These are phyloP conservation scores for Catharanthus roseus DNA, from an alignment of 257 asterid genomes.

Conservation along the genomic window DNA sequence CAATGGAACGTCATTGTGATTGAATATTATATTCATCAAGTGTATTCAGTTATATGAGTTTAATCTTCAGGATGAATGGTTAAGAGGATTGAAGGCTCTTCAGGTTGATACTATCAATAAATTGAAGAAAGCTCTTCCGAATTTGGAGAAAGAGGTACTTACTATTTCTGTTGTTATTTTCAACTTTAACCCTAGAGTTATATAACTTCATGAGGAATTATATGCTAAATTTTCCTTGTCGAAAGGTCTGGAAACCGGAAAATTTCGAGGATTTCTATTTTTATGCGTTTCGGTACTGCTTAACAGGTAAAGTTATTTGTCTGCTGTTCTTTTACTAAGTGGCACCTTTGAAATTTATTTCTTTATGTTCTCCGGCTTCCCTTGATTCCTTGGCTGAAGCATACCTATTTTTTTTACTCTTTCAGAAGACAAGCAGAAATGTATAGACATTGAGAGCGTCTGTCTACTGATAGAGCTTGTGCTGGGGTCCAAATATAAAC, in stretches of 20 bases:
- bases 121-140: conserved; percentile 55
- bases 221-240: conserved; percentile 18
- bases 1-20: neutral
- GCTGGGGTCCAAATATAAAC: conserved; percentile 50
- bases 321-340: conserved; percentile 4
- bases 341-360: conserved; percentile 6
- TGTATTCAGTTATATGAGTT: neutral
- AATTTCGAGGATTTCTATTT: conserved; percentile 61
- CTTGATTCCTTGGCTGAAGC: neutral
- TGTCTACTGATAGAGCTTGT: conserved; percentile 70
- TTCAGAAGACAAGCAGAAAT: conserved; percentile 80
- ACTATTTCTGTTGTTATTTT: neutral
- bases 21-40: neutral
- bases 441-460: conserved; percentile 66
- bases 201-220: neutral
- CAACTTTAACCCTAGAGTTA: neutral
- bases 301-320: conserved; percentile 47
- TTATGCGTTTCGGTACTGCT: conserved; percentile 63
- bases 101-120: conserved; percentile 48
- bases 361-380: neutral
- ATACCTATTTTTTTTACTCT: conserved; percentile 16
- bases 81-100: conserved; percentile 59
- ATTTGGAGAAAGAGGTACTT: conserved; percentile 65
- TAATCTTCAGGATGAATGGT: conserved; percentile 70
- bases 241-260: conserved; percentile 58